Evolutionary conservation across 2,329 filamentous ascomycete genomes (phyloP).

Genomic region (Beauveria asiatica): DNA sequence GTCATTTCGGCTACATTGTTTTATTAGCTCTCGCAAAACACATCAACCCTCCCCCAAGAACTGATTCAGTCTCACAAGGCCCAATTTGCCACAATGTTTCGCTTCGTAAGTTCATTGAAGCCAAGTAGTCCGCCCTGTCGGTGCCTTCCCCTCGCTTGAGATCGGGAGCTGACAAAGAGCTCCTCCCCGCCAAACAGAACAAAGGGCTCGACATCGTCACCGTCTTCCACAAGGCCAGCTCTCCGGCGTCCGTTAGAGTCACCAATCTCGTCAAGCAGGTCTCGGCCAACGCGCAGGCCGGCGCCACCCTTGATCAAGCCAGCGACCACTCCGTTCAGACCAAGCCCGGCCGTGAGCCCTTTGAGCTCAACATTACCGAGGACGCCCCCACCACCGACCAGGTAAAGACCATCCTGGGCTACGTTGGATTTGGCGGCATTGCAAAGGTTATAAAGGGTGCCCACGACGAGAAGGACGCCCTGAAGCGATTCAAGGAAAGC

Average conservation of each 20-base stretch:
- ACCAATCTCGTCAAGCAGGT: slow-evolving; percentile 73
- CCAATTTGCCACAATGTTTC: slow-evolving; percentile 31
- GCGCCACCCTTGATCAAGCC: slow-evolving; percentile 67
- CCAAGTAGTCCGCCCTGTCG: background rate
- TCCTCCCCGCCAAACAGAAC: slow-evolving; percentile 38
- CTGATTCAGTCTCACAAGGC: background rate
- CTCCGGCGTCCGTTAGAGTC: slow-evolving; percentile 63
- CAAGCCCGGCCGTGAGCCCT: slow-evolving; percentile 50
- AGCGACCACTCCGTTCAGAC: slow-evolving; percentile 56
- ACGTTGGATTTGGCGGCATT: slow-evolving; percentile 58
- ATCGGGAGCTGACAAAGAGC: background rate
- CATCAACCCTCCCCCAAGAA: background rate
- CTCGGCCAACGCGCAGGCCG: slow-evolving; percentile 58
- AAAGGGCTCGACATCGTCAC: slow-evolving; percentile 87
- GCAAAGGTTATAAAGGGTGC: slow-evolving; percentile 63
- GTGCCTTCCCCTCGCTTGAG: background rate
- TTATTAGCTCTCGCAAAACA: background rate
- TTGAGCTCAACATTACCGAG: slow-evolving; percentile 81
- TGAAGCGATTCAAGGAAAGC: slow-evolving; percentile 69
- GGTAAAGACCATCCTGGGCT: slow-evolving; percentile 74
- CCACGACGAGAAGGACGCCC: slow-evolving; percentile 62
- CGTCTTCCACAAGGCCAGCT: slow-evolving; percentile 82
- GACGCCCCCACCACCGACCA: slow-evolving; percentile 73
- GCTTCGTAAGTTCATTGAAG: slow-evolving; percentile 31
- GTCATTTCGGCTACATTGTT: background rate